Base-by-base conservation (phyloP, 805 yeast species). In the Wickerhamomyces tratensis region DNA sequence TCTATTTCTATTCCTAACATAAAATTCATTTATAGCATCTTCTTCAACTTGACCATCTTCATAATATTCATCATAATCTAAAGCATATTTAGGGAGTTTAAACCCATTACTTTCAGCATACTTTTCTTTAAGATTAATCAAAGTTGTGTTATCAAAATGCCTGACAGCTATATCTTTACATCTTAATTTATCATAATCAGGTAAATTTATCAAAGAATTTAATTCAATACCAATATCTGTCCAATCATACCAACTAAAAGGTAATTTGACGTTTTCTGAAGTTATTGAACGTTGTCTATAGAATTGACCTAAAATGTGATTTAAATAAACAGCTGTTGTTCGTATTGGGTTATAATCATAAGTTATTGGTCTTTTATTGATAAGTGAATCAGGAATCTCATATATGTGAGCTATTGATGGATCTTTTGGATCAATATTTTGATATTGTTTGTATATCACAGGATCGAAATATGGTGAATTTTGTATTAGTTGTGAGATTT, bases 171-270 rank as follows among this genome's bases (percentile, higher is more conserved):
- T 41, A 29, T 43, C 44, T 1, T 43, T 39, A 37, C 58, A 53
- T 11, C 45, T 41, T n/a, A 52, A 50, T 36, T 53, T 53, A 30
- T 48, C 43, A 3, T 39, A 38, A 14, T 47, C 43, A 2, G 50
- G 49, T 7, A 59, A 43, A 40, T 65, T 69, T 4, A 65, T 52
- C 25, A 67, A 53, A 38, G 65, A 62, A 48, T 72, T 65, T 40
- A 69, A 56, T 8, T 57, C 54, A 1, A 71, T 63, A 8, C 10
- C 7, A 49, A 73, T 56, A 48, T 73, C 76, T 0, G 66, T 65
- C 78, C 80, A 76, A 47, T 76, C 82, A 41, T 68, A 70, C 82
- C 82, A 76, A 39, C 74, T 74, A 48, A 76, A 75, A 1, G 74
- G 72, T 0, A 76, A 48, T 2, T 50, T 44, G 1, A 50, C 47